These are phyloP conservation scores for Cetradonia linearis DNA, from an alignment of 495 filamentous ascomycete species.

Conservation along the genomic window DNA sequence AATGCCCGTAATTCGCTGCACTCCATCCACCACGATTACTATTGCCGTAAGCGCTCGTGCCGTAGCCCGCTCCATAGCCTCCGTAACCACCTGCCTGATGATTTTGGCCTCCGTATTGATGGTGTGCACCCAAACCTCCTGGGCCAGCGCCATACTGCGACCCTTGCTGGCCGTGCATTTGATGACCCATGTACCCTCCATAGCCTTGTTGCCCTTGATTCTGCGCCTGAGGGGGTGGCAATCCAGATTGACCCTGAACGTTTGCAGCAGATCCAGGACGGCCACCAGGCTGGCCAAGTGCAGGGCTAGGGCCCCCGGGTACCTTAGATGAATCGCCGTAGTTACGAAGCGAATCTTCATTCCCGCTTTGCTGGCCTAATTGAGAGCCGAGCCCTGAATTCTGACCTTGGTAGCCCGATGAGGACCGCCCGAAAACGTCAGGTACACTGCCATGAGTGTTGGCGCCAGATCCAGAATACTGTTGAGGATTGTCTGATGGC, in stretches of 20 bases:
- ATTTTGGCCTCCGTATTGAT: slow-evolving; percentile 48
- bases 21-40: slow-evolving; percentile 52
- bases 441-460: slow-evolving; percentile 63
- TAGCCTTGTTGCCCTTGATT: slow-evolving; percentile 53
- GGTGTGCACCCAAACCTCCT: slow-evolving; percentile 58
- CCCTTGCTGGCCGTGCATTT: slow-evolving; percentile 48
- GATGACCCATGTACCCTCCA: slow-evolving; percentile 63
- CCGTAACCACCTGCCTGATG: slow-evolving; percentile 41
- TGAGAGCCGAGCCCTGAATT: slow-evolving; percentile 57
- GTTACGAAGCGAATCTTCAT: slow-evolving; percentile 65
- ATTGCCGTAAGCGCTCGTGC: slow-evolving; percentile 42
- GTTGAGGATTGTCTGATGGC: slow-evolving; percentile 55
- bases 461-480: slow-evolving; percentile 41
- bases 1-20: slow-evolving; percentile 50
- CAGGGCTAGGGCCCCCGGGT: slow-evolving; percentile 70
- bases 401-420: slow-evolving; percentile 57
- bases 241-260: slow-evolving; percentile 46
- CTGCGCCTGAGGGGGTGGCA: slow-evolving; percentile 68
- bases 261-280: slow-evolving; percentile 82
- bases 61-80: slow-evolving; percentile 44
- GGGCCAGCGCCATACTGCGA: slow-evolving; percentile 56
- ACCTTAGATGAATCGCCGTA: slow-evolving; percentile 62
- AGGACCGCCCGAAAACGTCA: slow-evolving; percentile 66
- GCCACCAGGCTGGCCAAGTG: slow-evolving; percentile 61
- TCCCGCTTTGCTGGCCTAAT: slow-evolving; percentile 46